Conservation (phyloP, 2,329 filamentous ascomycete genomes). For the Talaromyces sp. region DNA sequence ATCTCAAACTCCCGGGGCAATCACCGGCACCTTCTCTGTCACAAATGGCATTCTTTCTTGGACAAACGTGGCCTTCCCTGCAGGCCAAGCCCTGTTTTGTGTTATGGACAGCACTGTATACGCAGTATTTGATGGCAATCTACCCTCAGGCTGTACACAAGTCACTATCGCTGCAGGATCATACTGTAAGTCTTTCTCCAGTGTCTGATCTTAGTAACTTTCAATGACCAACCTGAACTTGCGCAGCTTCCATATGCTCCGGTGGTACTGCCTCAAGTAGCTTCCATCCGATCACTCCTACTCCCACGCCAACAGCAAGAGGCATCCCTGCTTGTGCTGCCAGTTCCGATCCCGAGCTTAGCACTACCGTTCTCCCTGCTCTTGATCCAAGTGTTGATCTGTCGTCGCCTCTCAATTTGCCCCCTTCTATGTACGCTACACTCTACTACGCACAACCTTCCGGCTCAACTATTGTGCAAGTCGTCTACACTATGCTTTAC, state of each 20-base stretch:
- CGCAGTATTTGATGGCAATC: not conserved
- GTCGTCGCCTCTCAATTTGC: not conserved
- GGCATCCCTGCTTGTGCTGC: constrained; percentile 1
- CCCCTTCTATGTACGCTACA: not conserved
- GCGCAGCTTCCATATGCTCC: not conserved
- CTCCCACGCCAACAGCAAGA: not conserved
- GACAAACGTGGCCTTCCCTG: not conserved
- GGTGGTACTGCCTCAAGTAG: not conserved
- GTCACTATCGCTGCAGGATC: not conserved
- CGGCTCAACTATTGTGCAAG: not conserved
- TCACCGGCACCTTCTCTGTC: not conserved
- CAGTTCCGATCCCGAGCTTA: not conserved
- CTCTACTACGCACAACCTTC: constrained; percentile 1
- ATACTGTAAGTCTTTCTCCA: not conserved
- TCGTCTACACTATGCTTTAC: constrained; percentile 7
- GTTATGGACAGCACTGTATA: not conserved
- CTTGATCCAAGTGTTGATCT: not conserved
- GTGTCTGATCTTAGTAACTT: not conserved
- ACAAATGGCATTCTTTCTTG: not conserved
- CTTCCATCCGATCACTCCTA: not conserved
- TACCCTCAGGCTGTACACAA: not conserved
- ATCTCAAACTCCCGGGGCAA: not conserved
- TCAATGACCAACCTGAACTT: not conserved
- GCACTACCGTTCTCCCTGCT: not conserved
- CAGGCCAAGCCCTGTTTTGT: not conserved